Base-by-base conservation (phyloP, 2,329 filamentous ascomycete genomes). In the Botryotinia narcissicola region DNA sequence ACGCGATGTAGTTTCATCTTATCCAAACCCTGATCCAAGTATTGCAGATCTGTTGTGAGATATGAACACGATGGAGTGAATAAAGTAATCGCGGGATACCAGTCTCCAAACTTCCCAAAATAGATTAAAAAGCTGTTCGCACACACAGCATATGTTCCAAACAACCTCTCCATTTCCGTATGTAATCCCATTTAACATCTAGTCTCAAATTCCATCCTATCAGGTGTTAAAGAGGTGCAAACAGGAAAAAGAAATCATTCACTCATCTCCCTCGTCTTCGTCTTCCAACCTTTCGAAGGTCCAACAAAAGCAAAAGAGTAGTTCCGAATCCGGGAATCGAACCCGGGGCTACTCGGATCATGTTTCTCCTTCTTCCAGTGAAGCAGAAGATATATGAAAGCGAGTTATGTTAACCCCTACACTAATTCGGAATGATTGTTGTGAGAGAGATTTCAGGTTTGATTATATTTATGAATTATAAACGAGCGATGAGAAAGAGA, bases 251-350 rank as follows among this genome's bases (percentile, higher is more conserved):
- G 0, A 48, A 25, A 25, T 25, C 22, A 18, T 44, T 7, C 16
- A 18, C 16, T 2, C n/a, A 29, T 57, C 14, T 29, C 14, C n/a
- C 14, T 57, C 51, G 7, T 29, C 14, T n/a, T 57, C n/a, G 3
- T 57, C 14, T 6, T 57, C 29, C 20, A 48, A 5, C n/a, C 29
- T n/a, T n/a, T 18, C n/a, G 14, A 29, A 1, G 0, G 14, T n/a
- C 51, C n/a, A 18, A 4, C 51, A 18, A 48, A 66, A 66, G 25
- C 4, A 16, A 25, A 25, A 35, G 9, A 7, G 1, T 40, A 0
- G 32, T 67, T 67, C 64, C 48, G 64, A 68, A 68, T 68, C 48
- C 48, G 48, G 64, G 64, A 68, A 54, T 68, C 64, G 48, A 68
- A 68, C 64, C 64, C 48, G 48, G 48, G 64, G 48, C 48, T 57